A percentile compares a stretch with the other conserved stretches of the same genome.
These are phyloP conservation scores for Acanthamoeba lugdunensis DNA, from an alignment of 208 protist species.

Conservation along the genomic window DNA sequence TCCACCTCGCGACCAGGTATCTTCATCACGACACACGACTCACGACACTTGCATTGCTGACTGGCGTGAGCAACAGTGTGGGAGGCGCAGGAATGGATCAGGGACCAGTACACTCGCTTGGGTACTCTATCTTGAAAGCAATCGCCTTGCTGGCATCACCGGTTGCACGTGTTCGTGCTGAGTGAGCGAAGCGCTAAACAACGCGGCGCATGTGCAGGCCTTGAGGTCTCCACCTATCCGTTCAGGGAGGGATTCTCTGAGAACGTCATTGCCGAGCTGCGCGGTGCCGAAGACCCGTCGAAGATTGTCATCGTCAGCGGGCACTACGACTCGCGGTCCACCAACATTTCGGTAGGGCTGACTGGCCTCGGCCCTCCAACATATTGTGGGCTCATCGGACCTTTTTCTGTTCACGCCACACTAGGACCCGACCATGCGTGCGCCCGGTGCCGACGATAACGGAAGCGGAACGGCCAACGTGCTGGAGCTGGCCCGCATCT, in stretches of 20 bases:
- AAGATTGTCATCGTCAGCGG: constrained; percentile 47
- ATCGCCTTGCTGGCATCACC: not conserved
- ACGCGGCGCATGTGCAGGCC: not conserved
- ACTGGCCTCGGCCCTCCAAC: not conserved
- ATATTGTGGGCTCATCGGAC: not conserved
- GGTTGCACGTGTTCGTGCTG: too few relatives aligned
- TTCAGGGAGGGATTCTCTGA: constrained; percentile 43
- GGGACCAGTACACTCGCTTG: not conserved
- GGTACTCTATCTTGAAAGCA: not conserved
- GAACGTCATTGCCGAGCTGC: constrained; percentile 64
- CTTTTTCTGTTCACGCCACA: not conserved
- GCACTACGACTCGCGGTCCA: constrained; percentile 61
- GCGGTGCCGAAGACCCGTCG: constrained; percentile 24
- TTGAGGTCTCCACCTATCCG: constrained; percentile 26
- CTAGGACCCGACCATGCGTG: constrained; percentile 62
- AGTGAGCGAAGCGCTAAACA: too few relatives aligned
- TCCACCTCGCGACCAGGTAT: constrained; percentile 47
- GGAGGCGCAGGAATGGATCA: constrained; percentile 45
- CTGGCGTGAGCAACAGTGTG: not conserved
- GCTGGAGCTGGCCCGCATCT: constrained; percentile 61
- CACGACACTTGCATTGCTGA: not conserved
- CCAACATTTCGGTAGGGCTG: constrained; percentile 39
- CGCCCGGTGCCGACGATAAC: constrained; percentile 77
- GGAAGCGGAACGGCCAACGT: constrained; percentile 74
- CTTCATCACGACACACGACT: not conserved